Conservation (phyloP, 2,329 filamentous ascomycete genomes). For the Talaromyces sp. region DNA sequence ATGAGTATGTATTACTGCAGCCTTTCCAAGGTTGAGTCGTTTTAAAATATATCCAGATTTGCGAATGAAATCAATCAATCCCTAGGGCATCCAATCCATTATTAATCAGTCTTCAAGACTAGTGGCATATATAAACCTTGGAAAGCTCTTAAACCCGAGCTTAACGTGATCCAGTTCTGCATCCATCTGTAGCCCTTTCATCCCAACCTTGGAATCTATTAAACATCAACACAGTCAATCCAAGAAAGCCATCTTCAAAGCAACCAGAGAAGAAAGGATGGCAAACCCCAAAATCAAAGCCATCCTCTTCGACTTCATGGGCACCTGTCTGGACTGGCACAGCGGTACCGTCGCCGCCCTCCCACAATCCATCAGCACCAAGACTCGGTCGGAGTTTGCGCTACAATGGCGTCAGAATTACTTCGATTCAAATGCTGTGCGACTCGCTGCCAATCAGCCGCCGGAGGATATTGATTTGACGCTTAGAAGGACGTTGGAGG, state of each 20-base stretch:
- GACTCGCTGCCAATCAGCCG: neutral
- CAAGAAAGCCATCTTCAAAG: neutral
- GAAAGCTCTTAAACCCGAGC: no score
- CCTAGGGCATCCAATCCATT: no score
- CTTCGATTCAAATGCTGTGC: conserved; percentile 17
- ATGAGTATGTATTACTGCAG: no score
- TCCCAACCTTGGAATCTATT: neutral
- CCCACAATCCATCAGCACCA: conserved; percentile 34
- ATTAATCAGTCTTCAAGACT: no score
- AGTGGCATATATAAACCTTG: no score
- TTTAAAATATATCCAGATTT: no score
- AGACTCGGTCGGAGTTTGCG: conserved; percentile 30
- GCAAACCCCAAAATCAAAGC: conserved; percentile 41
- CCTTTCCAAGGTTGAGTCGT: no score
- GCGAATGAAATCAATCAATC: no score
- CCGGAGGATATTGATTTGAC: conserved; percentile 49
- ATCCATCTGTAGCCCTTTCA: no score
- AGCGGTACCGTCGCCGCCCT: conserved; percentile 38
- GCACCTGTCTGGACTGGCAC: conserved; percentile 59
- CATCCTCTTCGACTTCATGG: conserved; percentile 60
- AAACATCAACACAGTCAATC: neutral
- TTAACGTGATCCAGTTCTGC: no score
- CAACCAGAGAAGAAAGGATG: neutral
- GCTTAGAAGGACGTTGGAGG: conserved; percentile 44
- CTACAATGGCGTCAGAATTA: conserved; percentile 20